Percentiles rank a stretch among this genome's conserved stretches.
phyloP scores from a whole-genome alignment of 257 asterid genomes.

The Euphrasia confusa region DNA sequence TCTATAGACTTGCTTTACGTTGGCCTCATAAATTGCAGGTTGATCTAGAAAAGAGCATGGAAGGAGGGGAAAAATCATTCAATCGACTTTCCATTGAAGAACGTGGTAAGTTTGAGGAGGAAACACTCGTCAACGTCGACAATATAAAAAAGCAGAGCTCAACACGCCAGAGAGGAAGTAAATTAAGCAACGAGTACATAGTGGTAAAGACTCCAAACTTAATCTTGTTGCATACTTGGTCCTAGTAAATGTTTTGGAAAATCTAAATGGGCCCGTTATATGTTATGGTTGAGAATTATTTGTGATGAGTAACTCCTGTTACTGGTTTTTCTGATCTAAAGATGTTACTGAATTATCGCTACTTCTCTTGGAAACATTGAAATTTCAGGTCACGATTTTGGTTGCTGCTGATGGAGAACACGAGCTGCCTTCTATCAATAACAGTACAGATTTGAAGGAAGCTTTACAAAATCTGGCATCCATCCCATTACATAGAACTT shows the following conservation, averaged over 20 bases:
- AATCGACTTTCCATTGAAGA: conserved; percentile 88
- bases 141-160: conserved; percentile 72
- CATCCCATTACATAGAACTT: conserved; percentile 71
- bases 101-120: conserved; percentile 97
- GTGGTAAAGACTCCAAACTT: conserved; percentile 52
- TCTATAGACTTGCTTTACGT: conserved; percentile 12
- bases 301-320: not conserved
- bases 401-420: conserved; percentile 86
- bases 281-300: no score
- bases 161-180: conserved; percentile 44
- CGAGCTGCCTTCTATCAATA: conserved; percentile 69
- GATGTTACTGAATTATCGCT: not conserved
- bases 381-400: conserved; percentile 68
- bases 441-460: conserved; percentile 70
- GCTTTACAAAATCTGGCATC: conserved; percentile 85
- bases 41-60: conserved; percentile 68
- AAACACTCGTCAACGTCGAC: conserved; percentile 87
- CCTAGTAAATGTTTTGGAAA: not conserved
- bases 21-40: conserved; percentile 47
- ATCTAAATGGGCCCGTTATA: not conserved
- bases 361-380: not conserved
- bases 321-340: not conserved
- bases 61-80: conserved; percentile 74
- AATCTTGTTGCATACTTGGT: not conserved
- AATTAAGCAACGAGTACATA: conserved; percentile 87